Conservation (phyloP, 768 basidiomycete species). For the Pleurotus cornucopiae region DNA sequence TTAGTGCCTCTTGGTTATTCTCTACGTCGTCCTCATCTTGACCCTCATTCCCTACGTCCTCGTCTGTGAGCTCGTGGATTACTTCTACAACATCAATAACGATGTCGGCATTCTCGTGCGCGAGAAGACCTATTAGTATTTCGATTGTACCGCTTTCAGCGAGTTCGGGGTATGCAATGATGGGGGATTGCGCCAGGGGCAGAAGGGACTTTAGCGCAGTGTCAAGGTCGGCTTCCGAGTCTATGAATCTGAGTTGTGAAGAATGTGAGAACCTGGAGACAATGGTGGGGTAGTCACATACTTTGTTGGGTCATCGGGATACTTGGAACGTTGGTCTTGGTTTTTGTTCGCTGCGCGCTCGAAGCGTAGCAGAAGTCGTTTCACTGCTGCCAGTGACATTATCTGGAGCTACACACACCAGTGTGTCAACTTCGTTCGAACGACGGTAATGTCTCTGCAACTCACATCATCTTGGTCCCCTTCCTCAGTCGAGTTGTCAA, state of each 20-base stretch:
- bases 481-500: slow-evolving; percentile 70
- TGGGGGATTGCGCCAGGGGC: slow-evolving; percentile 83
- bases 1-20: slow-evolving; percentile 61
- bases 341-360: slow-evolving; percentile 93
- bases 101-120: slow-evolving; percentile 96
- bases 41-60: slow-evolving; percentile 82
- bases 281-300: slow-evolving; percentile 22
- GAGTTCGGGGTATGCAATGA: slow-evolving; percentile 85
- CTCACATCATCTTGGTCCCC: slow-evolving; percentile 67
- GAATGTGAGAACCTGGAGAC: slow-evolving; percentile 2
- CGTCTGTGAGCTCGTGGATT: slow-evolving; percentile 92
- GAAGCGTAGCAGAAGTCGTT: slow-evolving; percentile 72
- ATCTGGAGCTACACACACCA: slow-evolving; percentile 47
- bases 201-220: slow-evolving; percentile 79
- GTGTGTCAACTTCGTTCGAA: too few relatives aligned
- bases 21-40: slow-evolving; percentile 63
- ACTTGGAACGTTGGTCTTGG: slow-evolving; percentile 94
- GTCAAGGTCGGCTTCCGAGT: slow-evolving; percentile 96
- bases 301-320: slow-evolving; percentile 90
- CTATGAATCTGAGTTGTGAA: slow-evolving; percentile 74
- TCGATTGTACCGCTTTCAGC: slow-evolving; percentile 69
- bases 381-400: slow-evolving; percentile 65
- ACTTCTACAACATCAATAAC: slow-evolving; percentile 94
- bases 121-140: slow-evolving; percentile 79
- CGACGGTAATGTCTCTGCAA: slow-evolving; percentile 9